Evolutionary conservation across 768 basidiomycete genomes (phyloP).

Genomic region (Sutorius australiensis): DNA sequence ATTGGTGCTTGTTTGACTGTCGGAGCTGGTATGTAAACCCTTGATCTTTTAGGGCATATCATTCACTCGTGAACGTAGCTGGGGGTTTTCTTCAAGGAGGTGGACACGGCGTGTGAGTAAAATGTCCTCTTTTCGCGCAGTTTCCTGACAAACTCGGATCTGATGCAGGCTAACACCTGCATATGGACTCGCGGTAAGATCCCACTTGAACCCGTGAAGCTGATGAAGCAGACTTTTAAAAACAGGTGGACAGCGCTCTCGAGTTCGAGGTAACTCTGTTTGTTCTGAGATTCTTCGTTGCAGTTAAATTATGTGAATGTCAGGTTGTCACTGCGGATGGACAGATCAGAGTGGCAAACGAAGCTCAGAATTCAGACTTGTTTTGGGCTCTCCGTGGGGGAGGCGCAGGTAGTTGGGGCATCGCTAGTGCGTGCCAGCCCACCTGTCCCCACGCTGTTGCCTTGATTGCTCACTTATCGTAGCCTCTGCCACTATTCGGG

Average conservation of each 20-base stretch:
- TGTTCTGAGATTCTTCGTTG: not conserved
- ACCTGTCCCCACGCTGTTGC: not conserved
- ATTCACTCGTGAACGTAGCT: slow-evolving; percentile 20
- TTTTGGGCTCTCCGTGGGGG: slow-evolving; percentile 56
- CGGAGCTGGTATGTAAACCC: slow-evolving; percentile 11
- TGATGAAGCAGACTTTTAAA: not conserved
- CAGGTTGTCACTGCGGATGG: slow-evolving; percentile 42
- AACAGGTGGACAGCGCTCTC: slow-evolving; percentile 44
- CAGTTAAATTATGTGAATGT: not conserved
- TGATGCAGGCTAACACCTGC: slow-evolving; percentile 30
- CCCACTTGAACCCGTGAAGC: not conserved
- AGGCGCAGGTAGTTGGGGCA: slow-evolving; percentile 49
- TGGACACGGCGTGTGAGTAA: slow-evolving; percentile 37
- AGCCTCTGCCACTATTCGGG: slow-evolving; percentile 19
- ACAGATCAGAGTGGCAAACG: slow-evolving; percentile 37
- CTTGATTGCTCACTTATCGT: not conserved
- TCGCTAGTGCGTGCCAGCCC: slow-evolving; percentile 32
- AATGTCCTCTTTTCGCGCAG: not conserved
- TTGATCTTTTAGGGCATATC: not conserved
- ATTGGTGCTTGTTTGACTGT: slow-evolving; percentile 21
- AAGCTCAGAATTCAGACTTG: slow-evolving; percentile 40
- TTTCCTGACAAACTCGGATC: not conserved
- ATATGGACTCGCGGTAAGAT: slow-evolving; percentile 40
- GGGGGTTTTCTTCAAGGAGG: slow-evolving; percentile 52
- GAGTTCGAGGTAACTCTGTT: slow-evolving; percentile 33